Evolutionary conservation across 2,329 filamentous ascomycete genomes (phyloP), one percentile per base, ranked within the genome.

Genomic region (Epicoccum sorghinum): DNA sequence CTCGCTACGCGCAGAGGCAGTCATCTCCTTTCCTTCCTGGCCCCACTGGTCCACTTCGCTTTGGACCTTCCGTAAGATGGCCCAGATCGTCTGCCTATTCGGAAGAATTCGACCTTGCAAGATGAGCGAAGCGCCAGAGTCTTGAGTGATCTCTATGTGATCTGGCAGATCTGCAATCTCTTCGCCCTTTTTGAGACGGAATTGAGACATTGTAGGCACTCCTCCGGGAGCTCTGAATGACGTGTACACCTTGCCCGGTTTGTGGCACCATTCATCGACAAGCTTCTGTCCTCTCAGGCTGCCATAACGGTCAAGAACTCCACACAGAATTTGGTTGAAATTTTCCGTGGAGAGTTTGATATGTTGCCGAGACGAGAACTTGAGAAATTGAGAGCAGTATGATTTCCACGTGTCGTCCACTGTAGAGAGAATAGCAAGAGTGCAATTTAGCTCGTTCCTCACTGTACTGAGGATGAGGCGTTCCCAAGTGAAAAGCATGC

Each of bases 271-370:
- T 32, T 68, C 70, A 8, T 79, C 67, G 51, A 82, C 81, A 30
- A 86, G 60, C 4, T 63, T 70, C 52, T 74, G 78, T 53, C 82
- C 86, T 30, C 74, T 74, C 8, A 58, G 50, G 52, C 78, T 80
- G 48, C 80, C 82, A 41, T 80, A 77, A 0, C 74, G 73, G 25
- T 80, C 77, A 3, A 83, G 79, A 7, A 86, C 74, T n/a, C 81
- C 83, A 38, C 79, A 74, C 6, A 89, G 79, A 6, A 86, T 57
- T 14, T 66, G 62, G 56, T 85, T 81, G 75, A 86, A 85, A 5
- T 79, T 69, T 3, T 68, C 64, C 0, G 75, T 62, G 13, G 65
- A 64, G 10, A 75, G 59, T 30, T 47, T 64, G 39, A 73, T 57
- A 9, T 22, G 44, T 49, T 70, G 66, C 13, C 67, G 65, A 1